Evolutionary conservation across 2,329 filamentous ascomycete species (phyloP), one percentile per base, ranked within the genome.

Genomic region (Zopfia rhizophila): DNA sequence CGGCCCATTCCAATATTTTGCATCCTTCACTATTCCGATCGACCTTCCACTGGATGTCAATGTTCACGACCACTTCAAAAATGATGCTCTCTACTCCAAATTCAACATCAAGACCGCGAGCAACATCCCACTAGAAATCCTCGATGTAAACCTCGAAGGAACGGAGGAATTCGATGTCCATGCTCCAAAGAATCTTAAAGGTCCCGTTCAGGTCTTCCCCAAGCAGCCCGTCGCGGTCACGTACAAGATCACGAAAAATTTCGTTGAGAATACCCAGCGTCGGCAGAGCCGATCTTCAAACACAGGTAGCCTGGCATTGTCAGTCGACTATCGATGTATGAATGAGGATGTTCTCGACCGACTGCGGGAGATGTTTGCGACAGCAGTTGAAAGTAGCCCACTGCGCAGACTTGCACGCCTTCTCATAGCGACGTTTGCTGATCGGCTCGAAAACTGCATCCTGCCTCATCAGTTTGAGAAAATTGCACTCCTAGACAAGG

Each of bases 61-160:
- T 56, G 94, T 99, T 5, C 92, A 97, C 62, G 94, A 99, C 60
- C 84, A 95, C 19, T 97, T 97, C 77, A 96, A 96, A 66, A 85
- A 90, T 53, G 76, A 85, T 6, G 81, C 84, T 0, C 79, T 97
- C 0, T 94, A 94, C 64, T 97, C 92, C 0, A 87, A 88, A 7
- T 99, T 99, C 68, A 96, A 90, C 11, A 87, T 99, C 39, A 91
- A 90, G 10, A 91, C 92, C 0, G 88, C 90, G 1, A 90, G 81
- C 44, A 70, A 82, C 17, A 86, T 87, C 21, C 94, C 94, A 0
- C 70, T 97, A 7, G 82, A 88, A 3, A 75, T 99, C 5, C 79
- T 89, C 32, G 82, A 82, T 41, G 90, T 89, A 54, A 80, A 84
- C 39, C 81, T 99, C 1, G 72, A 87, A 10, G 83, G 82, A 4